These are phyloP conservation scores for Trichoderma arundinaceum DNA, from an alignment of 2,329 filamentous ascomycete species.

Conservation along the genomic window DNA sequence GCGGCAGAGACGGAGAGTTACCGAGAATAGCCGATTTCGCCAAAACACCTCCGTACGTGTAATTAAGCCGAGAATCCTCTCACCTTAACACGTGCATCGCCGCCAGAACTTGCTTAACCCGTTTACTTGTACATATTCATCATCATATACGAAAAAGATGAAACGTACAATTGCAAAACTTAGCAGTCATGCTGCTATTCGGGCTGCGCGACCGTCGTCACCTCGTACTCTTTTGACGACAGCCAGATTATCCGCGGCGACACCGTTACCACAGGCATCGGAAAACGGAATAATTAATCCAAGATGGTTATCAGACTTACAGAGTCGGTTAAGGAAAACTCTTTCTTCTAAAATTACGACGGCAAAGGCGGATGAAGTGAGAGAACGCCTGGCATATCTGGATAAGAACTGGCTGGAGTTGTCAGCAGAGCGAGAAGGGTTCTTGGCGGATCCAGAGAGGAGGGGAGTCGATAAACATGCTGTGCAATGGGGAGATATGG, in stretches of 20 bases:
- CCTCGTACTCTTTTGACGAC: slow-evolving; percentile 2
- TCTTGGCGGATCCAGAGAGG: slow-evolving; percentile 63
- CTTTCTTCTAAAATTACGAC: slow-evolving; percentile 15
- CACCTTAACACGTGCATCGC: neutral
- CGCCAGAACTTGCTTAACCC: neutral
- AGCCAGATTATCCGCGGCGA: neutral
- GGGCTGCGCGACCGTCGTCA: slow-evolving; percentile 3
- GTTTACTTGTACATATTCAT: neutral
- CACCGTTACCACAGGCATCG: slow-evolving; percentile 5
- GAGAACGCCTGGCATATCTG: slow-evolving; percentile 35
- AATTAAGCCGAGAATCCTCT: slow-evolving; percentile 12
- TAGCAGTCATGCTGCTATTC: neutral
- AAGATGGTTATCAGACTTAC: slow-evolving; percentile 41
- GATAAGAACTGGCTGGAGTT: slow-evolving; percentile 69
- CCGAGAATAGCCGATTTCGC: slow-evolving; percentile 24
- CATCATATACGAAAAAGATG: neutral
- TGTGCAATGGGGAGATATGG: slow-evolving; percentile 88
- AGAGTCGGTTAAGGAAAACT: slow-evolving; percentile 34
- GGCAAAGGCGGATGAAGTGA: slow-evolving; percentile 27
- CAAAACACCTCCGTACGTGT: neutral
- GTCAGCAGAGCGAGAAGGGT: slow-evolving; percentile 76
- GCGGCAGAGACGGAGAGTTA: slow-evolving; percentile 8
- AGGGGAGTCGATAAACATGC: slow-evolving; percentile 68
- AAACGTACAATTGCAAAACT: neutral
- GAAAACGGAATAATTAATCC: slow-evolving; percentile 32